Evolutionary conservation across 1,284 basidiomycete genomes (phyloP), one percentile per base, ranked within the genome.

Genomic region (Peniophora sp.): DNA sequence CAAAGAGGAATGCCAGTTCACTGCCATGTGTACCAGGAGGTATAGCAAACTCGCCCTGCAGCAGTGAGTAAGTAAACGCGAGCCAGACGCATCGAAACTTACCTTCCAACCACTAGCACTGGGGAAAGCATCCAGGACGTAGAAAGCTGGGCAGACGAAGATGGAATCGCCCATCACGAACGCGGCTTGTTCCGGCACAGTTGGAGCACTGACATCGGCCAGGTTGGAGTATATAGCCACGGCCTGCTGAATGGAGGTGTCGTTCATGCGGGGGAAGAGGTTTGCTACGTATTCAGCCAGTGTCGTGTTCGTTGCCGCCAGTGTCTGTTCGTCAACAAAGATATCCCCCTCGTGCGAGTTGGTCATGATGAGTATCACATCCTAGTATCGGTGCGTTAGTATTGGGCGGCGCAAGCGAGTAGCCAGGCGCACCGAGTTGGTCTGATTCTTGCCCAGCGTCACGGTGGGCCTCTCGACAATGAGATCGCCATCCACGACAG

Each of bases 151-250:
- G 50, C 68, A 71, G 15, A 69, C 60, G 51, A 68, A 66, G 11
- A 68, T 66, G 74, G 74, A 60, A 66, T 78, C 72, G 2, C 70
- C 67, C 64, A 72, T 70, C 5, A 74, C 68, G 3, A 60, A 62
- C 22, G 58, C 60, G 2, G 62, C 68, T 48, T 72, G 70, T 47
- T 62, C 3, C 3, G 35, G 39, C 3, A 45, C 27, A 11, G 35
- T 42, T 6, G 27, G 27, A 41, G n/a, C 18, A 12, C 12, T 35
- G 12, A 50, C 3, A 20, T 24, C 43, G 9, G 43, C 15, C n/a
- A 43, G 17, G 18, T 35, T 27, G 6, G 55, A 50, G 51, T 73
- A 73, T 18, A 63, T 52, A 17, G 57, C 51, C 3, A 60, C 60
- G 1, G 62, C 66, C 2, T 47, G 53, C 0, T 60, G 37, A 2